Conservation (phyloP, 352 stramenopile genomes). For the Phytophthora foliorum region DNA sequence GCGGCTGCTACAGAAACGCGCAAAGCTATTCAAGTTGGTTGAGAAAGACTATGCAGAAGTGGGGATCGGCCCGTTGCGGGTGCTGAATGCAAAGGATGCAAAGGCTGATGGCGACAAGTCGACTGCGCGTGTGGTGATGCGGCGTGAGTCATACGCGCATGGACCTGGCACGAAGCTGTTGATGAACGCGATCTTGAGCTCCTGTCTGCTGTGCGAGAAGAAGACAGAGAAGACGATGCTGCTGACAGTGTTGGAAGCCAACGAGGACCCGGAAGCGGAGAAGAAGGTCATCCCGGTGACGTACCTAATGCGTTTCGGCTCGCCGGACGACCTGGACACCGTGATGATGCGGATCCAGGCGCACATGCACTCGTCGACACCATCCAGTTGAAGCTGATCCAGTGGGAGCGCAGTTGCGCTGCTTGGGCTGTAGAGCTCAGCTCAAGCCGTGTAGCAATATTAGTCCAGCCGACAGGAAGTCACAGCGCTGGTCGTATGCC, state of each 20-base stretch:
- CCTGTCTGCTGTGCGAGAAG: slow-evolving; percentile 69
- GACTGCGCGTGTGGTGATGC: slow-evolving; percentile 79
- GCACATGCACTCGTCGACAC: slow-evolving; percentile 47
- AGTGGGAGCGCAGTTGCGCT: slow-evolving; percentile 22
- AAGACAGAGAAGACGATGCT: slow-evolving; percentile 86
- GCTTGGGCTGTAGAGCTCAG: slow-evolving; percentile 46
- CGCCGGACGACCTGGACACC: slow-evolving; percentile 64
- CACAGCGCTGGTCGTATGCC: slow-evolving; percentile 18
- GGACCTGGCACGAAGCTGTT: slow-evolving; percentile 83
- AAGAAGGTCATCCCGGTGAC: slow-evolving; percentile 73
- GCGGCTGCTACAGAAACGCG: slow-evolving; percentile 59
- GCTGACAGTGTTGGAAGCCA: slow-evolving; percentile 67
- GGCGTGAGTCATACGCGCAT: slow-evolving; percentile 76
- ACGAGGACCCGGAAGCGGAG: slow-evolving; percentile 39
- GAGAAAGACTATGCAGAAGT: slow-evolving; percentile 82
- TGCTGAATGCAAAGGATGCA: slow-evolving; percentile 62
- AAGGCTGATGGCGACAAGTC: slow-evolving; percentile 51
- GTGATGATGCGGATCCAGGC: slow-evolving; percentile 58
- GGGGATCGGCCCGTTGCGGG: slow-evolving; percentile 73
- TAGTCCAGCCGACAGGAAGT: slow-evolving; percentile 32
- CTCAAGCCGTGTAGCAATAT: slow-evolving; percentile 40
- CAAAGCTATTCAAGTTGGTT: slow-evolving; percentile 85
- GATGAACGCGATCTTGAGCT: slow-evolving; percentile 72
- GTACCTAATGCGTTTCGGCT: slow-evolving; percentile 76
- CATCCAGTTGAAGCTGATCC: slow-evolving; percentile 41